Evolutionary conservation across 2,329 filamentous ascomycete genomes (phyloP).

Genomic region (Fragosphaeria purpurea): DNA sequence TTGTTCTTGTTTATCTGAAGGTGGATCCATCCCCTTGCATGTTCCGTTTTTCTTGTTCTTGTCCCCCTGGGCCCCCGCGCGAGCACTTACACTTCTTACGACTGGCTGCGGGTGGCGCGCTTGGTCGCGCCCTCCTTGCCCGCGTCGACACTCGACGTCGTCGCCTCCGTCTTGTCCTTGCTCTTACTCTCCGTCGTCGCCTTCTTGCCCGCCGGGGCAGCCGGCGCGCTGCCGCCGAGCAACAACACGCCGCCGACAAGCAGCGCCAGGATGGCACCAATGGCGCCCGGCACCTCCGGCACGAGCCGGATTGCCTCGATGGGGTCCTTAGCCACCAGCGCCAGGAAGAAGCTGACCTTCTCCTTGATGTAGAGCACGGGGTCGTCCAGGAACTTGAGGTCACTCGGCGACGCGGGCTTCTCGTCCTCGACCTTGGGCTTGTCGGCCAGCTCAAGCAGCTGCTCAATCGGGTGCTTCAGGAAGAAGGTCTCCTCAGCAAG

Average conservation of each 20-base stretch:
- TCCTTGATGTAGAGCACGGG: conserved; percentile 79
- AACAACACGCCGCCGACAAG: conserved; percentile 50
- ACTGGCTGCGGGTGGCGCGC: conserved; percentile 45
- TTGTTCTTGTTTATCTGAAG: too few relatives aligned
- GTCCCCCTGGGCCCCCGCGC: neutral
- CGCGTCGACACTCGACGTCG: conserved; percentile 55
- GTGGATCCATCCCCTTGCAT: too few relatives aligned
- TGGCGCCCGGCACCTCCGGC: conserved; percentile 77
- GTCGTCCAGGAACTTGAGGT: conserved; percentile 84
- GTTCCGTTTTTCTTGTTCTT: neutral
- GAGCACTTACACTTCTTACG: conserved; percentile 23
- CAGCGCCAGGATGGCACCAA: conserved; percentile 63
- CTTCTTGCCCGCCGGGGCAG: conserved; percentile 65
- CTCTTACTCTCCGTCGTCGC: conserved; percentile 48
- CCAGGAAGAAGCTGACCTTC: conserved; percentile 87
- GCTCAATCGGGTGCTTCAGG: conserved; percentile 76
- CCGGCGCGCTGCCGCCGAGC: conserved; percentile 51
- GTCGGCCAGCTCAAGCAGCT: conserved; percentile 64
- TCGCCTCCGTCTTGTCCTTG: conserved; percentile 55
- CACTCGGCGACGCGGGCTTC: conserved; percentile 58
- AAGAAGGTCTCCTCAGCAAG: conserved; percentile 84
- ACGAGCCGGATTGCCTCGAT: conserved; percentile 78
- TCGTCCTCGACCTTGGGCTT: conserved; percentile 63
- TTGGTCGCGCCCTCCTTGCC: conserved; percentile 61
- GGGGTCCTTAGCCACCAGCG: conserved; percentile 71